Evolutionary conservation across 352 stramenopile species (phyloP), one percentile per base, ranked within the genome.

Genomic region (Globisporangium cederbergense): DNA sequence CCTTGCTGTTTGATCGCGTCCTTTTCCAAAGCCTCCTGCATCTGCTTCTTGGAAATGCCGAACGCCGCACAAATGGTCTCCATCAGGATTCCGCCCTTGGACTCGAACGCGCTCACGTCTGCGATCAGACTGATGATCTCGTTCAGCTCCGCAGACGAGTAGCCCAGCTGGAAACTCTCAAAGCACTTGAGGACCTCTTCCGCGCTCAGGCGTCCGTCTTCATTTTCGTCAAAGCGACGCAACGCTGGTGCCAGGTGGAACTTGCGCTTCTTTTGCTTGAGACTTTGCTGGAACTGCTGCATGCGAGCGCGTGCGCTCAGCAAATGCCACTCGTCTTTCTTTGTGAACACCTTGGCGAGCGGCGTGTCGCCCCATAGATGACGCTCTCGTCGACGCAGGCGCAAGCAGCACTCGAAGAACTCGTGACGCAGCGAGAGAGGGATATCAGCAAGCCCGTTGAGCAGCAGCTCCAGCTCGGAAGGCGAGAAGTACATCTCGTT

Each of bases 401-500:
- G 77, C 77, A 96, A 64, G 6, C 77, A 82, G 54, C 81, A 83
- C 64, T 88, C 75, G 58, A 96, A 97, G 63, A 97, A 96, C 43
- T 93, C 82, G 61, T 95, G 83, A 5, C 89, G 88, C 25, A 88
- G 67, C 32, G 74, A 70, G 59, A 95, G 82, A 3, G 86, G 81
- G 25, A 94, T 71, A 3, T 68, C 64, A 1, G 64, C 53, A 4
- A 97, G 70, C 4, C 88, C 89, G 5, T 73, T 73, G 25, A 99
- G 69, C 14, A 99, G 74, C 46, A 98, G 65, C 64, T 95, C 95
- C 0, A 99, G 70, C 68, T 99, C 96, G 6, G 82, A 66, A 10
- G 95, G 91, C 59, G 94, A 93, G 79, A 98, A 99, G 65, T 99
- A 98, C 66, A 99, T 97, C 65, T 98, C 93, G 74, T 96, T 98